Conservation (phyloP, 345 rosid species). For the Eucalyptus erythrocorys region DNA sequence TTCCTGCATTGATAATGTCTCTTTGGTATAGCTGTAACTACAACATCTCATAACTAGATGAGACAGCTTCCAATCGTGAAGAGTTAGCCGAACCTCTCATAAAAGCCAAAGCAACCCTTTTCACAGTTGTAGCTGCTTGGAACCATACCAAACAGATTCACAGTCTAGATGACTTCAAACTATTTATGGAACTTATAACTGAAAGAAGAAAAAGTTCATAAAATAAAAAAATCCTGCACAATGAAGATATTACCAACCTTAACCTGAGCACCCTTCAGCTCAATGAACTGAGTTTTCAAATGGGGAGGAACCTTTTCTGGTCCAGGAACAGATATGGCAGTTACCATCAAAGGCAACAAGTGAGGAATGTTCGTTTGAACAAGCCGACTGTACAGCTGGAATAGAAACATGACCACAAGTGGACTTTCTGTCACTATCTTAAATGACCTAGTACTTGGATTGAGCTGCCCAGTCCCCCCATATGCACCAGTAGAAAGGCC, state of each 20-base stretch:
- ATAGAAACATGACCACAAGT: constrained; percentile 96
- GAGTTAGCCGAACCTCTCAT: background rate
- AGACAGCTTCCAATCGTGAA: background rate
- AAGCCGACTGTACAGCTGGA: constrained; percentile 86
- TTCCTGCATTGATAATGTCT: background rate
- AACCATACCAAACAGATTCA: background rate
- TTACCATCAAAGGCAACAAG: constrained; percentile 89
- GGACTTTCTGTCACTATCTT: constrained; percentile 99
- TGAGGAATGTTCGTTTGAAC: constrained; percentile 95
- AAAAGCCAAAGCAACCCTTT: background rate
- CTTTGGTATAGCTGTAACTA: background rate
- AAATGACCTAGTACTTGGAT: constrained; percentile 87
- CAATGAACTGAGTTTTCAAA: constrained; percentile 81
- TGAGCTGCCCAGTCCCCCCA: constrained; percentile 64
- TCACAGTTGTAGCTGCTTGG: background rate
- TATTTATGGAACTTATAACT: background rate
- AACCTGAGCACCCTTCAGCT: constrained; percentile 98
- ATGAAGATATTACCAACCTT: constrained; percentile 43
- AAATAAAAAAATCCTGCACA: background rate
- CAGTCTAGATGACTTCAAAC: background rate
- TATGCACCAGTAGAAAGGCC: constrained; percentile 35
- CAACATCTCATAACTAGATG: background rate
- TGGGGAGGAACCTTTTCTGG: constrained; percentile 88
- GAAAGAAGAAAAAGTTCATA: background rate
- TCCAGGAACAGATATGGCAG: constrained; percentile 94